Conservation (phyloP, 2,329 filamentous ascomycete species). For the Fusarium sterilihyphosum region DNA sequence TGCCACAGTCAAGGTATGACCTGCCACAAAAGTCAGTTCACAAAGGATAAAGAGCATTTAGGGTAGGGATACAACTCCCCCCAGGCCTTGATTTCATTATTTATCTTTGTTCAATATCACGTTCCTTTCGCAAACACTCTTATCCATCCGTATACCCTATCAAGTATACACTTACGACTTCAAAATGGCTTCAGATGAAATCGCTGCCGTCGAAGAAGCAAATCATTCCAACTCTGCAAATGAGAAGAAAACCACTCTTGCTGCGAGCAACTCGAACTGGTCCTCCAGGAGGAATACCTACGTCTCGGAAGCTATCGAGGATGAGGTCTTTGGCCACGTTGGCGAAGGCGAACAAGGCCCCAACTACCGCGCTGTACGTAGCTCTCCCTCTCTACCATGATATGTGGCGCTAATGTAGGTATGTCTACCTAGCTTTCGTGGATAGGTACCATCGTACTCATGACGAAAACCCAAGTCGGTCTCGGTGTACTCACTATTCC, state of each 20-base stretch:
- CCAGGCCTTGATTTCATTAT: neutral
- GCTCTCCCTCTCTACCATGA: neutral
- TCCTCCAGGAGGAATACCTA: neutral
- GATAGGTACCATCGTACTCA: conserved; percentile 54
- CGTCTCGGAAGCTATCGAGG: conserved; percentile 14
- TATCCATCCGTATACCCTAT: neutral
- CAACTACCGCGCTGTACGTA: conserved; percentile 44
- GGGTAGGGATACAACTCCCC: neutral
- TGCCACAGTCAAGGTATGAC: neutral
- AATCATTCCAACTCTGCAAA: neutral
- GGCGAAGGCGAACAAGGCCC: conserved; percentile 37
- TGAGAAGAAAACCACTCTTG: neutral
- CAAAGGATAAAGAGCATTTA: neutral
- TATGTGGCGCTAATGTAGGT: neutral
- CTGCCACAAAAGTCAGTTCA: neutral
- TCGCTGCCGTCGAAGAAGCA: neutral
- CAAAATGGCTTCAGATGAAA: neutral
- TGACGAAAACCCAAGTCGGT: conserved; percentile 58
- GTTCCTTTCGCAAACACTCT: neutral
- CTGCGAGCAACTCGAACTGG: conserved; percentile 4
- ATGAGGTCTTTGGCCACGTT: conserved; percentile 40
- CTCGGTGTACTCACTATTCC: conserved; percentile 62
- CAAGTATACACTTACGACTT: neutral
- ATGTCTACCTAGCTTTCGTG: conserved; percentile 49
- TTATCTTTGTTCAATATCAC: neutral